Conservation (phyloP, 2,329 filamentous ascomycete genomes). For the Helicocarpus griseus region DNA sequence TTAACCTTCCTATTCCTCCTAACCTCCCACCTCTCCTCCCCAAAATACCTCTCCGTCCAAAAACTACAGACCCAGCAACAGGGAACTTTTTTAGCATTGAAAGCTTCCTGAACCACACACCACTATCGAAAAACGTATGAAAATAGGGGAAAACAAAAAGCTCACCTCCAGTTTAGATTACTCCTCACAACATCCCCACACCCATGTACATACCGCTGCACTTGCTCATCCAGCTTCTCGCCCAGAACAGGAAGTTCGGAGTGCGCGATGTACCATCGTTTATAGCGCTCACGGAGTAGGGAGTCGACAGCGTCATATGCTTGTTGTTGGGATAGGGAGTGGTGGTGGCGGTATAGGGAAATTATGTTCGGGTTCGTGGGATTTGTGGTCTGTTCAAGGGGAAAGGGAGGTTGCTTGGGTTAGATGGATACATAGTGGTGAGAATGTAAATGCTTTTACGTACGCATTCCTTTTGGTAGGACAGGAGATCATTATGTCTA, state of each 20-base stretch:
- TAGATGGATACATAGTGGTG: background rate
- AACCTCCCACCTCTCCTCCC: conserved; percentile 6
- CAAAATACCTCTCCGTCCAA: conserved; percentile 16
- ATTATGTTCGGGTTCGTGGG: background rate
- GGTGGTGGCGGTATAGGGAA: background rate
- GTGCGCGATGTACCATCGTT: conserved; percentile 17
- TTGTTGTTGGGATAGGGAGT: conserved; percentile 11
- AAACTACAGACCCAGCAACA: conserved; percentile 10
- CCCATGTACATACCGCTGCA: conserved; percentile 17
- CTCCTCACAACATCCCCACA: conserved; percentile 16
- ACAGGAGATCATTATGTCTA: conserved; percentile 20
- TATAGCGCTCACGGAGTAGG: conserved; percentile 16
- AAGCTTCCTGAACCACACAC: background rate
- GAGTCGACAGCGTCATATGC: conserved; percentile 16
- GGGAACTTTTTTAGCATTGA: background rate
- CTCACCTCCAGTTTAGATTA: conserved; percentile 20
- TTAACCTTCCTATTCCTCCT: background rate
- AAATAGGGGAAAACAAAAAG: background rate
- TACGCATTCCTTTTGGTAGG: conserved; percentile 18
- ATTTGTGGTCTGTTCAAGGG: background rate
- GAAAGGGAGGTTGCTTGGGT: background rate
- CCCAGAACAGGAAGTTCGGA: conserved; percentile 17
- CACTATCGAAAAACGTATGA: background rate
- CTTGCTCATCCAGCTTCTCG: conserved; percentile 15
- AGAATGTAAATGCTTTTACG: background rate